Evolutionary conservation across 1,284 basidiomycete species (phyloP).

Genomic region (Schizophyllum amplum): DNA sequence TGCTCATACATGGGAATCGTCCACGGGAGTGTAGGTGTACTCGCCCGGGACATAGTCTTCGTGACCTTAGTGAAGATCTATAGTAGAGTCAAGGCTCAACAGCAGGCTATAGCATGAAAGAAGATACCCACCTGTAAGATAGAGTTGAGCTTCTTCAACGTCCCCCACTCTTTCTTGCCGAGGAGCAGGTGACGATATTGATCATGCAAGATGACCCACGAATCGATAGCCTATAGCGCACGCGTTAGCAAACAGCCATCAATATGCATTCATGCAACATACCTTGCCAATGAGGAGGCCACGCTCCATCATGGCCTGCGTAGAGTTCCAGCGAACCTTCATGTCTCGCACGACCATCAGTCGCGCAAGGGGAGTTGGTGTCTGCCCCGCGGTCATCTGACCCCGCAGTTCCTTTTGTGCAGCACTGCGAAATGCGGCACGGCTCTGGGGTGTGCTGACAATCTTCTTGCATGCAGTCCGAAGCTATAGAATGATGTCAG

Average conservation of each 20-base stretch:
- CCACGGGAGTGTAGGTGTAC: slow-evolving; percentile 7
- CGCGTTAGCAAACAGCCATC: background rate
- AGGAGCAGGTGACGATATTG: slow-evolving; percentile 3
- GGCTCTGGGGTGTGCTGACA: slow-evolving; percentile 7
- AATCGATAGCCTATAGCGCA: slow-evolving; percentile 1
- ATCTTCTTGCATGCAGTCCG: slow-evolving; percentile 4
- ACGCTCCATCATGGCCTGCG: slow-evolving; percentile 20
- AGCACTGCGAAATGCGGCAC: background rate
- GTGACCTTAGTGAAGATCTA: slow-evolving; percentile 7
- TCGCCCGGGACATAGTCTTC: slow-evolving; percentile 3
- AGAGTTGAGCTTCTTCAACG: slow-evolving; percentile 1
- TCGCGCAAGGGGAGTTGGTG: slow-evolving; percentile 5
- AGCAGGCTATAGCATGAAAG: background rate
- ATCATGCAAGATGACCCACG: slow-evolving; percentile 3
- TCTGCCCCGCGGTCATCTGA: background rate
- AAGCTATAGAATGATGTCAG: slow-evolving; percentile 1
- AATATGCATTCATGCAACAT: background rate
- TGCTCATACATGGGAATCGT: slow-evolving; percentile 6
- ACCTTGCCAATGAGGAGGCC: slow-evolving; percentile 13
- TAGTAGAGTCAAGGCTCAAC: background rate
- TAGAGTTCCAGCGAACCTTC: slow-evolving; percentile 22
- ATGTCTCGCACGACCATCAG: slow-evolving; percentile 20
- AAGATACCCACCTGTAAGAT: slow-evolving; percentile 1
- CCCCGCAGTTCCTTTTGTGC: background rate
- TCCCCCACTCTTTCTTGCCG: slow-evolving; percentile 1